A percentile compares a stretch with the other conserved stretches of the same genome.
Conservation (phyloP, 768 basidiomycete species). For the Psilocybe azurescens region DNA sequence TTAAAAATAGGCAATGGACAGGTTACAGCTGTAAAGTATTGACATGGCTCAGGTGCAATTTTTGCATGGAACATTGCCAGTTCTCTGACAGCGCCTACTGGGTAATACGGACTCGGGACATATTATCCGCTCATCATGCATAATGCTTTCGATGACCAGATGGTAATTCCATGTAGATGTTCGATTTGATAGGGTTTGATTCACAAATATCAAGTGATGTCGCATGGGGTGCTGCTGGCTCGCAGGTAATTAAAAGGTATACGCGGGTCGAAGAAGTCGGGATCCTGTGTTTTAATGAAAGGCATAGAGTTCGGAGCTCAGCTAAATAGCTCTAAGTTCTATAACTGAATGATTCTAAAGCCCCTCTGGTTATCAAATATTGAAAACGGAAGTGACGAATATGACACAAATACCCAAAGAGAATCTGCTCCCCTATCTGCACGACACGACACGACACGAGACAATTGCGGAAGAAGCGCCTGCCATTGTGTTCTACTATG, state of each 20-base stretch:
- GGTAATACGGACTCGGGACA: not conserved
- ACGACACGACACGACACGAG: not conserved
- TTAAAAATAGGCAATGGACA: constrained; percentile 6
- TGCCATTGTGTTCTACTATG: constrained; percentile 14
- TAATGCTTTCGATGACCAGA: not conserved
- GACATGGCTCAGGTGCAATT: not conserved
- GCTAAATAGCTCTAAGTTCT: no score
- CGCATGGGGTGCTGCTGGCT: no score
- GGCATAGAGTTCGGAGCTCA: no score
- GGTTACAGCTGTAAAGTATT: not conserved
- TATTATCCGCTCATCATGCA: not conserved
- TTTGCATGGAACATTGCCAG: not conserved
- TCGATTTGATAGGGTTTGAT: not conserved
- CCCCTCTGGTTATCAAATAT: no score
- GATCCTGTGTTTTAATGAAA: no score
- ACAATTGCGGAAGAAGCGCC: constrained; percentile 16
- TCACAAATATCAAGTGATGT: not conserved
- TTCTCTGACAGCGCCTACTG: not conserved
- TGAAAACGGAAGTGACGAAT: not conserved
- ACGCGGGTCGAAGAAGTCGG: no score
- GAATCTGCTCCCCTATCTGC: no score
- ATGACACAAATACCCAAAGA: not conserved
- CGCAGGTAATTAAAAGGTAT: no score
- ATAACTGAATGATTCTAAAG: not conserved
- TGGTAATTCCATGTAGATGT: not conserved